Evolutionary conservation across 2,329 filamentous ascomycete genomes (phyloP).

Genomic region (Apiospora phragmitis): DNA sequence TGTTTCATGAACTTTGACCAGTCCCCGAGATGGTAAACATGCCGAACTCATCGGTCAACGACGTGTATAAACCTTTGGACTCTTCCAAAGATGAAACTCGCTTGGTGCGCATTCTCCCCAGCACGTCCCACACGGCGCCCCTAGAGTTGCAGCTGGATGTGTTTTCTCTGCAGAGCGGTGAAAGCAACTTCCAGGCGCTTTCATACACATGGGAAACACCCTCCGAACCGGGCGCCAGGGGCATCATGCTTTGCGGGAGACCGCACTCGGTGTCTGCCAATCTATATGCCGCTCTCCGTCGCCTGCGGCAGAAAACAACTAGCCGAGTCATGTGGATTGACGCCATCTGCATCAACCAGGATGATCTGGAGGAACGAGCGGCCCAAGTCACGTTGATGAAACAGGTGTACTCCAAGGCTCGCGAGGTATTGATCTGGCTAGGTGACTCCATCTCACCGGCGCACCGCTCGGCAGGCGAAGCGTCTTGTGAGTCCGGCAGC

Average conservation of each 20-base stretch:
- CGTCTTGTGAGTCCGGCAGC: neutral
- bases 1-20: neutral
- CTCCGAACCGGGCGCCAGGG: neutral
- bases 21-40: neutral
- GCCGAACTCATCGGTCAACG: neutral
- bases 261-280: neutral
- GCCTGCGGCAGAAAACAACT: neutral
- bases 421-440: constrained; percentile 12
- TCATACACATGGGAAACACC: neutral
- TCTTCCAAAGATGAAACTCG: neutral
- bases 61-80: neutral
- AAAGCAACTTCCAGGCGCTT: neutral
- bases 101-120: neutral
- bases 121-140: neutral
- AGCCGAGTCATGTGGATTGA: constrained; percentile 16
- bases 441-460: neutral
- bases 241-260: neutral
- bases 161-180: neutral
- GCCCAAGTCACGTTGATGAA: constrained; percentile 15
- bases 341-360: constrained; percentile 19
- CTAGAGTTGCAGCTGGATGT: neutral
- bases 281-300: neutral
- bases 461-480: neutral
- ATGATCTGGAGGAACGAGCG: constrained; percentile 1
- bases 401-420: constrained; percentile 14